Conservation (phyloP, 352 stramenopile species). For the Phytopythium sindhum region DNA sequence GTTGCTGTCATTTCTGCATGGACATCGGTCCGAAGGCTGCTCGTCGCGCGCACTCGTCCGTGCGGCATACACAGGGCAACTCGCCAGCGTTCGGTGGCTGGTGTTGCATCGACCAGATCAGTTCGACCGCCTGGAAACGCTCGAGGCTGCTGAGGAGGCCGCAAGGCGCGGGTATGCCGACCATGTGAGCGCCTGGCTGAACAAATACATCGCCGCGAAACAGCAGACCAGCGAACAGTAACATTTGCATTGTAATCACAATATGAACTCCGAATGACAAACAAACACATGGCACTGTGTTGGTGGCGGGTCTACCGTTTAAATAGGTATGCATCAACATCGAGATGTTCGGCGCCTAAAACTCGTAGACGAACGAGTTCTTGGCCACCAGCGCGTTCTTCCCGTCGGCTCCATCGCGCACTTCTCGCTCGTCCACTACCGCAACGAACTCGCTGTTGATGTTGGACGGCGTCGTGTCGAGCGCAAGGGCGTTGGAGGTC, state of each 20-base stretch:
- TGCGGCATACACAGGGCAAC: conserved; percentile 29
- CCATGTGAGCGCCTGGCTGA: conserved; percentile 29
- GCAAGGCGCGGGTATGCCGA: conserved; percentile 23
- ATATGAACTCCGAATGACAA: not conserved
- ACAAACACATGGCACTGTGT: not conserved
- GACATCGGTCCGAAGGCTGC: conserved; percentile 24
- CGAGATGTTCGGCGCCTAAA: conserved; percentile 12
- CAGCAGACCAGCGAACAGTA: not conserved
- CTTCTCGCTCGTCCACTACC: conserved; percentile 17
- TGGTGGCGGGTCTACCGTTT: not conserved
- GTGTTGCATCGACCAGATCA: conserved; percentile 17
- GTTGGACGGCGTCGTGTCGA: conserved; percentile 26
- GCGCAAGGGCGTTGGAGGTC: not conserved
- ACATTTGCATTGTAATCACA: not conserved
- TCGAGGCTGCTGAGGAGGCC: conserved; percentile 19
- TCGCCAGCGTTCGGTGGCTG: conserved; percentile 32
- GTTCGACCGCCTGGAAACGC: conserved; percentile 14
- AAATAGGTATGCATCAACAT: not conserved
- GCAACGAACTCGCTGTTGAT: conserved; percentile 38
- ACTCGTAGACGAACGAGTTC: conserved; percentile 48
- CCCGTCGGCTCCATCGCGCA: conserved; percentile 14
- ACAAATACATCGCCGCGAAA: conserved; percentile 5
- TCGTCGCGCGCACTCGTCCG: conserved; percentile 16
- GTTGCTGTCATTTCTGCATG: conserved; percentile 30
- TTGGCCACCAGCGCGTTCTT: conserved; percentile 14